phyloP scores from a whole-genome alignment of 208 protist species.

The Acanthamoeba divionensis region DNA sequence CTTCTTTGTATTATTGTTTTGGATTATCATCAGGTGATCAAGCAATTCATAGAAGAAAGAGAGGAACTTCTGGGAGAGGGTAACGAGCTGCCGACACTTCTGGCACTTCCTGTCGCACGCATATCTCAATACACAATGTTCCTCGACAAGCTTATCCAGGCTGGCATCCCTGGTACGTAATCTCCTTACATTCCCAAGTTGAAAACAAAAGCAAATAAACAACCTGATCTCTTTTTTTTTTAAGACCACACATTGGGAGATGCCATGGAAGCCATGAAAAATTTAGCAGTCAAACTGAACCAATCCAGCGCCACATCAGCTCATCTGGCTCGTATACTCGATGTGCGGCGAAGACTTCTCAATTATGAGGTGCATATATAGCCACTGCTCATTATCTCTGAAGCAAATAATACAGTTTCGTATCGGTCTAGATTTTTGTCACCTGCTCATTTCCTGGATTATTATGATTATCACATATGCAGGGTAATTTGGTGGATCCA shows the following conservation, averaged over 20 bases:
- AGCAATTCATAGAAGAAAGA: constrained; percentile 31
- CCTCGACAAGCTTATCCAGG: not conserved
- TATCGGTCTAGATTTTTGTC: not conserved
- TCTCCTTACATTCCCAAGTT: too few species aligned
- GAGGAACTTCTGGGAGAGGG: constrained; percentile 32
- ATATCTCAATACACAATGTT: not conserved
- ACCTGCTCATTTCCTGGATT: not conserved
- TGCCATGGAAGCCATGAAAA: not conserved
- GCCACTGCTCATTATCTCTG: not conserved
- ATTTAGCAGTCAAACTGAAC: not conserved
- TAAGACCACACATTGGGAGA: not conserved
- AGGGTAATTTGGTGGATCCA: constrained; percentile 49
- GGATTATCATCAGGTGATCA: too few species aligned
- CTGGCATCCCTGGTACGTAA: not conserved
- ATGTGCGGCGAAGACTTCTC: constrained; percentile 16
- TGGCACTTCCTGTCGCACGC: constrained; percentile 25
- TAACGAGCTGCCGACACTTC: constrained; percentile 36
- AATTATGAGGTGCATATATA: constrained; percentile 28
- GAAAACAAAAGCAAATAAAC: too few species aligned
- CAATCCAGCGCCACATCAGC: not conserved
- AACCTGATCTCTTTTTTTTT: not conserved
- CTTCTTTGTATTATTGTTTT: too few species aligned
- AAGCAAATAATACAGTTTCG: not conserved
- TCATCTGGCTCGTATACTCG: constrained; percentile 6
- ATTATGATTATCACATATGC: not conserved